Evolutionary conservation across 768 basidiomycete species (phyloP), one percentile per base, ranked within the genome.

Genomic region (Fomitopsis serialis): DNA sequence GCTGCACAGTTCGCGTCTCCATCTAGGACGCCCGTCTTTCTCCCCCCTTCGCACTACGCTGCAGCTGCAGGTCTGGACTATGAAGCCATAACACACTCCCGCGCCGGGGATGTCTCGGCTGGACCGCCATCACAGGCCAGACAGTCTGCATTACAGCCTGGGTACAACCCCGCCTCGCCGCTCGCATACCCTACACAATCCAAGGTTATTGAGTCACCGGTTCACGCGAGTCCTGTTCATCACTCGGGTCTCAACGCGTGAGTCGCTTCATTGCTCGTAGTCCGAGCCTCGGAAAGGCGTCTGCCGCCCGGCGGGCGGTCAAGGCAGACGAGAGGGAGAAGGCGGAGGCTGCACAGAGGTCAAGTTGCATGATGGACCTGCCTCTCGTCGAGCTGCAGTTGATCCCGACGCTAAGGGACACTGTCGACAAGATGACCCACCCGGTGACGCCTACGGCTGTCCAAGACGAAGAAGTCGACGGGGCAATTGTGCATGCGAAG

Each of bases 341-440:
- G 45, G 48, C 40, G 23, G 60, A 60, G 51, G 27, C 13, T 2
- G 45, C 49, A 13, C 60, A 61, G 34, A 71, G 71, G 22, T 64
- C 59, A 52, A 80, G 76, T 56, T 71, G 78, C 49, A 66, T 80
- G 17, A 72, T 68, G 11, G 80, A 80, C 48, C 68, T 87, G 3
- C 80, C 83, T 6, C 70, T 82, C 24, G 64, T 87, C 27, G 87
- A 90, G 57, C 71, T 79, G 0, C 79, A 85, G 24, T 72, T 89
- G 3, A 66, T 89, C 35, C 87, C 87, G 9, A 84, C 85, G 17
- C 71, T 90, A 34, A 75, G 80, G 40, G 87, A 89, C 52, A 90
- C 87, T 0, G 77, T 90, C 35, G 78, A 84, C 59, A 78, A 80
- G 44, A 90, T 89, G 87, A 89, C 87, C 2, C 62, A 61, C 24